Conservation (phyloP, 176 grass and related monocot genomes). For the Typha latifolia region DNA sequence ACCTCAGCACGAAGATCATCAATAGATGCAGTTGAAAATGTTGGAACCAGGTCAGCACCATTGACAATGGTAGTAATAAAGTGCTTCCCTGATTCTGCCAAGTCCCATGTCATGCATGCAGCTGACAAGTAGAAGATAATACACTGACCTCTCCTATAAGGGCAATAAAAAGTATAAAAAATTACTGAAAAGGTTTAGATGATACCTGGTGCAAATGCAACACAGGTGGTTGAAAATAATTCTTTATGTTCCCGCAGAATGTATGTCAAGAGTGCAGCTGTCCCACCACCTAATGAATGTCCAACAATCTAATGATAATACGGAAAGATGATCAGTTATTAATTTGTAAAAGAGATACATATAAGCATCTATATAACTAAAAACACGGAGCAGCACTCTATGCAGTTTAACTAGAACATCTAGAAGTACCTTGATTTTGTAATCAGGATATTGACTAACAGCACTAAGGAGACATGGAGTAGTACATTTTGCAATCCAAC, state of each 20-base stretch:
- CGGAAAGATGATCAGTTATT: constrained; percentile 6
- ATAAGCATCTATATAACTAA: neutral
- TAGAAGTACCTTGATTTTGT: constrained; percentile 78
- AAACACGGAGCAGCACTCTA: neutral
- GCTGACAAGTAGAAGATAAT: constrained; percentile 38
- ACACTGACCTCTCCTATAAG: neutral
- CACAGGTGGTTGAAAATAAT: constrained; percentile 67
- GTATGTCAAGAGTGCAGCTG: constrained; percentile 88
- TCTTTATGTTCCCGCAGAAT: constrained; percentile 85
- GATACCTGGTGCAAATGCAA: constrained; percentile 90
- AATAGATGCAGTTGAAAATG: constrained; percentile 89
- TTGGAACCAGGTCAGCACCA: constrained; percentile 90
- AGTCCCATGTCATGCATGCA: constrained; percentile 98
- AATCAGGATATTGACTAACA: constrained; percentile 53
- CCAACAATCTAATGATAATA: constrained; percentile 70
- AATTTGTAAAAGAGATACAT: constrained; percentile 5
- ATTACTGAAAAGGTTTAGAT: too few species aligned
- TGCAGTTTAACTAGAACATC: constrained; percentile 5
- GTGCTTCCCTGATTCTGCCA: constrained; percentile 96
- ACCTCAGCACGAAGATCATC: constrained; percentile 97
- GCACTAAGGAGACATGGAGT: constrained; percentile 57
- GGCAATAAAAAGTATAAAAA: neutral
- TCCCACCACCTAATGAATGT: constrained; percentile 95
- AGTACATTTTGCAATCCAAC: constrained; percentile 82
- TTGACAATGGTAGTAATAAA: constrained; percentile 83